Conservation (phyloP, 768 basidiomycete species). For the Peribolospora baueri region DNA sequence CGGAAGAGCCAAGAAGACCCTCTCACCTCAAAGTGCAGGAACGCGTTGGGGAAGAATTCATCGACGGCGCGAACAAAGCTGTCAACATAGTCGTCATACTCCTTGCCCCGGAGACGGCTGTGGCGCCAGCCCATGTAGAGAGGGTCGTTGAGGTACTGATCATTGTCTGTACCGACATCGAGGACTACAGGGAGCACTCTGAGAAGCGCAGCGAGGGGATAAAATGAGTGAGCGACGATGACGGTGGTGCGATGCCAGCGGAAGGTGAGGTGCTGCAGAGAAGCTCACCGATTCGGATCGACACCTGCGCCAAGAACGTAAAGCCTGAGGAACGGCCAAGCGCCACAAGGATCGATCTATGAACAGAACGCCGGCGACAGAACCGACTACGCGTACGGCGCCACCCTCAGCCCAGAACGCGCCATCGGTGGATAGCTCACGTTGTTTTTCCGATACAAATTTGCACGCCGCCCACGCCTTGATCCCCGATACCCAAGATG, state of each 20-base stretch:
- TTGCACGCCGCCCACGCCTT: slow-evolving; percentile 34
- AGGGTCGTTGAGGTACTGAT: slow-evolving; percentile 25
- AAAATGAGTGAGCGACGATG: too few relatives aligned
- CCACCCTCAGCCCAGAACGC: not conserved
- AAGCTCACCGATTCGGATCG: slow-evolving; percentile 14
- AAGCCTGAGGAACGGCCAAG: not conserved
- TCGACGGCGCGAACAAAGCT: slow-evolving; percentile 24
- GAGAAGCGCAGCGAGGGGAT: slow-evolving; percentile 8
- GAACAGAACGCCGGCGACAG: too few relatives aligned
- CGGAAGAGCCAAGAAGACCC: slow-evolving; percentile 15
- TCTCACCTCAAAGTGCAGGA: slow-evolving; percentile 56
- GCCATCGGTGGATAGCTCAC: not conserved
- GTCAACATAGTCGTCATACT: slow-evolving; percentile 56
- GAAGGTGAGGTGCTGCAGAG: not conserved
- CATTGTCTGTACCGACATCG: slow-evolving; percentile 57
- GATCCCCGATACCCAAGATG: slow-evolving; percentile 53
- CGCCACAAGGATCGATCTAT: too few relatives aligned
- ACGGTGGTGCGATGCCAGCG: too few relatives aligned
- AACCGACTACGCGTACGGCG: too few relatives aligned
- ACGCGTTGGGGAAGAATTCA: slow-evolving; percentile 10
- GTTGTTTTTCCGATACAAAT: slow-evolving; percentile 8
- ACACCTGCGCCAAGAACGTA: slow-evolving; percentile 25
- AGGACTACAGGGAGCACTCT: slow-evolving; percentile 20
- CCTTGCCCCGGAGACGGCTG: slow-evolving; percentile 40
- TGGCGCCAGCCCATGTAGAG: slow-evolving; percentile 42